Evolutionary conservation across 208 protist genomes (phyloP).

Genomic region (Crithidia brevicula): DNA sequence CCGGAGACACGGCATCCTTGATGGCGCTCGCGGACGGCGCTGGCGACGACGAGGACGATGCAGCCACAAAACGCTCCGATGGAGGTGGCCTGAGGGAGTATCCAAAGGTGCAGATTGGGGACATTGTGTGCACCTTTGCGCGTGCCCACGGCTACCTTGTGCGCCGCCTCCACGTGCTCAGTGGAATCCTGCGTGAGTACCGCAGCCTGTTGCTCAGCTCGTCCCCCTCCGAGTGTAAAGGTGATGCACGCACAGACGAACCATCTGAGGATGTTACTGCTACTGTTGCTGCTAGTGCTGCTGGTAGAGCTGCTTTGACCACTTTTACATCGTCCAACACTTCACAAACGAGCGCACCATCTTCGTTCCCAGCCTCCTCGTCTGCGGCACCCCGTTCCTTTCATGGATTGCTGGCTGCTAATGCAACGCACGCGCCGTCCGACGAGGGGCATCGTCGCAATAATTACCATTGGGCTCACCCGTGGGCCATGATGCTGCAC

Average conservation of each 20-base stretch:
- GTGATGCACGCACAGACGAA: too few species aligned
- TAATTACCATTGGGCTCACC: conserved; percentile 29
- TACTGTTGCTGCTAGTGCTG: too few species aligned
- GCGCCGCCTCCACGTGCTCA: conserved; percentile 69
- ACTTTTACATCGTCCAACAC: too few species aligned
- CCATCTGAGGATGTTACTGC: too few species aligned
- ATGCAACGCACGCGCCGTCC: conserved; percentile 20
- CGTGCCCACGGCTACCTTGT: conserved; percentile 66
- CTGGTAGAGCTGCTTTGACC: too few species aligned
- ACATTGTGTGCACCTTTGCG: conserved; percentile 19
- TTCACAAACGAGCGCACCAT: too few species aligned
- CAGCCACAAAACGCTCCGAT: conserved; percentile 33
- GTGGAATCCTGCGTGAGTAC: conserved; percentile 68
- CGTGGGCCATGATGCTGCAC: conserved; percentile 46
- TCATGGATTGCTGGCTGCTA: neutral
- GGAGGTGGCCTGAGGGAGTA: conserved; percentile 18
- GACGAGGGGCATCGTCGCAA: conserved; percentile 26
- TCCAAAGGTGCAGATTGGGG: conserved; percentile 11
- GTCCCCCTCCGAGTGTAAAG: too few species aligned
- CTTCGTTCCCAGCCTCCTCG: neutral
- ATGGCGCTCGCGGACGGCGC: neutral
- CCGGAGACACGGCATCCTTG: neutral
- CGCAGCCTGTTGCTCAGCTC: conserved; percentile 28
- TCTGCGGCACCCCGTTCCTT: conserved; percentile 1
- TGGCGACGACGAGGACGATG: conserved; percentile 31